Base-by-base conservation (phyloP, 1,284 basidiomycete species). In the Polyporus tsugae region DNA sequence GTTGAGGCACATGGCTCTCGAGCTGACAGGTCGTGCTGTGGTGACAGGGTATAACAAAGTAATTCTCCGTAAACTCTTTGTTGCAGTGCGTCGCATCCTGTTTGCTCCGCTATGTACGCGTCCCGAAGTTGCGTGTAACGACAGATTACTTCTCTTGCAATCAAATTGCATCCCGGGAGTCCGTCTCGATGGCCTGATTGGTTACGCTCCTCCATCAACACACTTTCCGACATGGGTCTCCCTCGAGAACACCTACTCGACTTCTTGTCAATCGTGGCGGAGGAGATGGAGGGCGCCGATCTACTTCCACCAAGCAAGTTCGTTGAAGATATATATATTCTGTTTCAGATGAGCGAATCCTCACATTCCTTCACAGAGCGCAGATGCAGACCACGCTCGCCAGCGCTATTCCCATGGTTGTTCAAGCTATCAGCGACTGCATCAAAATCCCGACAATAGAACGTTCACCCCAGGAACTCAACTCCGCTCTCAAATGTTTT, bases 51-150 rank as follows among this genome's bases (percentile, higher is more conserved):
- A 84, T 68, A 85, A 80, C 75, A 91, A 89, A 75, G 85, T 95
- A 64, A 93, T 94, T 61, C 85, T 95, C 33, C 88, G 95, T 64
- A 97, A 96, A 78, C 82, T 96, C 36, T 97, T 94, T 76, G 93
- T 95, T 29, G 90, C 93, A 68, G 94, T 96, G 81, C 77, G 91
- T 84, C 38, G 52, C 61, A 22, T 65, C 62, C 63, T 46, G 29
- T 61, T 38, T 55, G 25, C 29, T 11, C n/a, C 38, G 29, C 38
- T 59, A 49, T 66, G 65, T 68, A 68, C 39, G 35, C 25, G 46
- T 62, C 10, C 17, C 38, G 36, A 60, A 55, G 17, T 15, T 39
- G 38, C n/a, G 42, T 42, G 63, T 63, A 60, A 58, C 67, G 58
- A 25, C 70, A 93, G 91, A 83, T 94, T 66, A 88, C 89, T 1